Conservation (phyloP, 139 green algal genomes). For the Medakamo hakoo region DNA sequence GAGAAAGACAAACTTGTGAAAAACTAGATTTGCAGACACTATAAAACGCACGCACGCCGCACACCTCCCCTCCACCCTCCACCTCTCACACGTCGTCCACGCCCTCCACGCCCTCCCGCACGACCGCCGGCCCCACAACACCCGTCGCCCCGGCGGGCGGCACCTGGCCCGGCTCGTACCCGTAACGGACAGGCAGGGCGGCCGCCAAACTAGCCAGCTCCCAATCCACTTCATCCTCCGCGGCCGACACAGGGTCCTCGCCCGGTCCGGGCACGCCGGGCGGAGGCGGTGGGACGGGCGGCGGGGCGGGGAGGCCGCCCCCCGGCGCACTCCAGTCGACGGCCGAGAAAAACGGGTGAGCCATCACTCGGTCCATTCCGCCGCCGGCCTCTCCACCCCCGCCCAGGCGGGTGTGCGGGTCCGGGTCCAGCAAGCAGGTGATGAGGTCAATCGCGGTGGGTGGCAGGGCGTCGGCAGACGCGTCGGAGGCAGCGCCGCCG, state of each 20-base stretch:
- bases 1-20: neutral
- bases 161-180: too few relatives aligned
- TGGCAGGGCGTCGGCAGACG: too few relatives aligned
- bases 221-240: conserved; percentile 13
- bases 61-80: neutral
- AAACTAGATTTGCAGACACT: neutral
- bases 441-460: too few relatives aligned
- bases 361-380: too few relatives aligned
- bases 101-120: too few relatives aligned
- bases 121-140: too few relatives aligned
- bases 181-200: conserved; percentile 3
- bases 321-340: neutral
- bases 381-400: conserved; percentile 6
- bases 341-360: neutral
- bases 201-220: conserved; percentile 5
- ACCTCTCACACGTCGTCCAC: neutral
- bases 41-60: neutral
- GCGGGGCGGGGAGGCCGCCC: too few relatives aligned
- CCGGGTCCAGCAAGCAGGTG: too few relatives aligned
- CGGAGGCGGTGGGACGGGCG: neutral
- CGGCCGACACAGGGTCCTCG: too few relatives aligned
- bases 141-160: too few relatives aligned
- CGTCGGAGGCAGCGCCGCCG: too few relatives aligned
- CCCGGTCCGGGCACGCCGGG: too few relatives aligned
- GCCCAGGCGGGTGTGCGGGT: neutral